These are phyloP conservation scores for Aspergillus sp. DNA, from an alignment of 2,329 filamentous ascomycete species.

Conservation along the genomic window DNA sequence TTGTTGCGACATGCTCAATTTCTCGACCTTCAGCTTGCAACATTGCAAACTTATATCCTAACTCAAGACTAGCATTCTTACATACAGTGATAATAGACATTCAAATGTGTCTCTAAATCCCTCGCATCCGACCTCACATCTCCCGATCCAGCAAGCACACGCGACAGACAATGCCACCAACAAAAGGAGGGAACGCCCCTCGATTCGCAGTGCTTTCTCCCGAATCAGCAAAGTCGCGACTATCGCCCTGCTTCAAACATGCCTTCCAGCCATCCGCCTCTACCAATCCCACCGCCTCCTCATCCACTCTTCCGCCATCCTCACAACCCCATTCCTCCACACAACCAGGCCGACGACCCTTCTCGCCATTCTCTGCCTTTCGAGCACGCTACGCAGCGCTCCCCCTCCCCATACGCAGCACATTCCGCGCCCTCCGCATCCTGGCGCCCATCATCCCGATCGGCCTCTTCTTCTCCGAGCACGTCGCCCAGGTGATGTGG, in stretches of 20 bases:
- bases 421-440: slow-evolving; percentile 25
- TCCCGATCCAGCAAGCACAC: neutral
- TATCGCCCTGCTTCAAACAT: neutral
- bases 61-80: too few relatives aligned
- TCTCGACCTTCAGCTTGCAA: too few relatives aligned
- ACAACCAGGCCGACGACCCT: slow-evolving; percentile 9
- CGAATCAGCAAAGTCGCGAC: neutral
- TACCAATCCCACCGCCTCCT: neutral
- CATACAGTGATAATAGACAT: too few relatives aligned
- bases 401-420: slow-evolving; percentile 24
- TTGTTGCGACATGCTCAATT: too few relatives aligned
- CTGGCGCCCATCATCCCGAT: slow-evolving; percentile 37
- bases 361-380: slow-evolving; percentile 24
- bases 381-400: slow-evolving; percentile 26
- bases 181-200: neutral
- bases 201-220: neutral
- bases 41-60: too few relatives aligned
- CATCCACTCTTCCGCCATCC: neutral
- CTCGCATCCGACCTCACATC: too few relatives aligned
- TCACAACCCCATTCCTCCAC: slow-evolving; percentile 1
- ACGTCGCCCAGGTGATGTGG: slow-evolving; percentile 41
- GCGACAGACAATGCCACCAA: neutral
- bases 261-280: neutral
- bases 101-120: too few relatives aligned
- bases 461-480: slow-evolving; percentile 37